Base-by-base conservation (phyloP, 192 early-diverging fungal genomes). In the Chytriomyces sp. region DNA sequence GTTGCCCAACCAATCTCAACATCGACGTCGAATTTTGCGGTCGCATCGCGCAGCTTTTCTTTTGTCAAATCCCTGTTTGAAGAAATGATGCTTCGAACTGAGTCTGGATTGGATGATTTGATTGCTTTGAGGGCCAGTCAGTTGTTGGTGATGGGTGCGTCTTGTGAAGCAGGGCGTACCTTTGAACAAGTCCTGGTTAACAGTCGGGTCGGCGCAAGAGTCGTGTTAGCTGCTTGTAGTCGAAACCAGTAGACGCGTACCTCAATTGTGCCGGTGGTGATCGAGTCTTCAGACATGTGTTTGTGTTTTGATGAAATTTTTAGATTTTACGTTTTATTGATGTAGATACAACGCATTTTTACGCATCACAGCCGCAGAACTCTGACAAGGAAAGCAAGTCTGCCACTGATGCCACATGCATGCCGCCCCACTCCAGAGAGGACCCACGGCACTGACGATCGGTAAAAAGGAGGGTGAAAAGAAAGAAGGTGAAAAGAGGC, bases 21-120 rank as follows among this genome's bases (percentile, higher is more conserved):
- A 26, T 67, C 84, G 70, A 77, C 64, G 79, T 74, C 81, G 61
- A 86, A 86, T 35, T 75, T 76, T 13, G 79, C 68, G 53, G 80
- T 35, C 6, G 85, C 68, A 57, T 86, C 85, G 16, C 73, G 72
- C 75, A 85, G 81, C 65, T 76, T 76, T 47, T 63, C 67, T 24
- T 78, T 76, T 18, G 82, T 84, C 6, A 86, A 64, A 4, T 75
- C 61, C 45, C 80, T 81, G 72, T 86, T 81, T 5, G 53, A 59
- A 10, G 82, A 69, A 28, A 85, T 81, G 6, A 86, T 53, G n/a
- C 46, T 24, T 23, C 85, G 74, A 23, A 86, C 85, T 10, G 18
- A 18, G 18, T 82, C 79, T 11, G 81, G 6, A 35, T 81, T 62
- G 13, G 60, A 47, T 10, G 65, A 16, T 24, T 82, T 82, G 50